phyloP scores from a whole-genome alignment of 257 asterid genomes.

The Handroanthus guayacan region DNA sequence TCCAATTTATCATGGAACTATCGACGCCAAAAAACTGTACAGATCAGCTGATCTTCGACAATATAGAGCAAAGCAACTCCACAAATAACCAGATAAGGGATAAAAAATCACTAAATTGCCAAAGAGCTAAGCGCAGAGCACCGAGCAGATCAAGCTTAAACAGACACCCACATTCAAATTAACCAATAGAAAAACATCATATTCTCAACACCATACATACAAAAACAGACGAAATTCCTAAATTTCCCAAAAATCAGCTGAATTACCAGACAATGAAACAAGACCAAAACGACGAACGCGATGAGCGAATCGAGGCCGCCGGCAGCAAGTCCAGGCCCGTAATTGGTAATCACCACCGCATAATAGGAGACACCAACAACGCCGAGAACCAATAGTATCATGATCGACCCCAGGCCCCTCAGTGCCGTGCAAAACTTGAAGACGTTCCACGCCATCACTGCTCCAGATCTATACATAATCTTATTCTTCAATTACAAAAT shows the following conservation, averaged over 20 bases:
- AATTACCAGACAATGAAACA: constrained; percentile 88
- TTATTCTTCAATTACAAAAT: constrained; percentile 14
- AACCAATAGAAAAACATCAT: constrained; percentile 18
- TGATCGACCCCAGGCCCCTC: constrained; percentile 95
- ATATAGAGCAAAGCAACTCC: constrained; percentile 18
- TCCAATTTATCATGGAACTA: neutral
- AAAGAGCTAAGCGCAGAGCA: constrained; percentile 18
- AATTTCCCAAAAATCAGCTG: neutral
- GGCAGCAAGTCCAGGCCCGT: constrained; percentile 78
- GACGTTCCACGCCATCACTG: constrained; percentile 98
- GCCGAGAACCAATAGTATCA: constrained; percentile 89
- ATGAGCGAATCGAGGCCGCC: constrained; percentile 77
- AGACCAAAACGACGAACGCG: constrained; percentile 65
- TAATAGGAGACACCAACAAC: constrained; percentile 94
- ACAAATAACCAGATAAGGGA: constrained; percentile 17
- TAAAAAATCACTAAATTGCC: neutral
- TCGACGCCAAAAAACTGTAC: constrained; percentile 1
- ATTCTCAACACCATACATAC: constrained; percentile 20
- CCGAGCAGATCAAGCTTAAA: constrained; percentile 35
- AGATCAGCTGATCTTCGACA: constrained; percentile 20
- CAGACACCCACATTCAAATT: constrained; percentile 28
- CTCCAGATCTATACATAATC: constrained; percentile 98
- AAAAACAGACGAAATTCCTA: neutral
- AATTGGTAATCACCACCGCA: constrained; percentile 83
- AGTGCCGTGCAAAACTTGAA: constrained; percentile 96